Evolutionary conservation across 257 asterid genomes (phyloP).

Genomic region (Striga asiatica): DNA sequence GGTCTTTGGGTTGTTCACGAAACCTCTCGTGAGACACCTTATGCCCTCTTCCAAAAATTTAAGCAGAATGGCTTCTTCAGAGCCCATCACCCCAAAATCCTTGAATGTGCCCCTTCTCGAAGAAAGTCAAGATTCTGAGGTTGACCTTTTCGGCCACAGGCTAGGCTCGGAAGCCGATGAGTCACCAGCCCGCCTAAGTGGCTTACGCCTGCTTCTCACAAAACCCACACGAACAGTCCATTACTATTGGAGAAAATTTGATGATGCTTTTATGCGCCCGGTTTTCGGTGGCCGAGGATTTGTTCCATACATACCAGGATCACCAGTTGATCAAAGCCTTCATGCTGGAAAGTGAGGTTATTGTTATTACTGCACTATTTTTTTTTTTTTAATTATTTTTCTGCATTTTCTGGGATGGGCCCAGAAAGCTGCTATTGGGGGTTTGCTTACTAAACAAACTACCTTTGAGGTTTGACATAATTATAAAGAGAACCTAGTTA

Average conservation of each 20-base stretch:
- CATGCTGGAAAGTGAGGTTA: neutral
- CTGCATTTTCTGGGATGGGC: too few relatives aligned
- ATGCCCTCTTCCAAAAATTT: conserved; percentile 49
- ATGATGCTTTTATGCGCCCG: conserved; percentile 58
- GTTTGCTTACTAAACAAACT: too few relatives aligned
- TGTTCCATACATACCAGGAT: conserved; percentile 42
- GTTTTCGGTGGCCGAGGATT: conserved; percentile 68
- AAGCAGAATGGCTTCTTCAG: conserved; percentile 51
- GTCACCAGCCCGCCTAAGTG: conserved; percentile 40
- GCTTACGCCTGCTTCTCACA: conserved; percentile 57
- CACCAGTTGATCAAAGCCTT: conserved; percentile 40
- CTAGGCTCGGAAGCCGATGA: conserved; percentile 26
- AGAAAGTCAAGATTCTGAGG: conserved; percentile 30
- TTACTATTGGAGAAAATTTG: conserved; percentile 59
- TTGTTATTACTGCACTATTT: too few relatives aligned
- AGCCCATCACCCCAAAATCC: conserved; percentile 56
- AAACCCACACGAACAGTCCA: conserved; percentile 81
- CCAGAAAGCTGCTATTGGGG: too few relatives aligned
- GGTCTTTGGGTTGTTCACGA: conserved; percentile 84
- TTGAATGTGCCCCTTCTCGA: conserved; percentile 62
- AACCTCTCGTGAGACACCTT: conserved; percentile 56
- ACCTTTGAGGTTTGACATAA: too few relatives aligned
- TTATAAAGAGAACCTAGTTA: too few relatives aligned
- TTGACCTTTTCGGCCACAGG: conserved; percentile 26
- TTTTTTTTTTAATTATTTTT: too few relatives aligned